A percentile compares a stretch with the other conserved stretches of the same genome.
Evolutionary conservation across 441 rosid genomes (phyloP).

Genomic region (Theobroma grandiflorum): DNA sequence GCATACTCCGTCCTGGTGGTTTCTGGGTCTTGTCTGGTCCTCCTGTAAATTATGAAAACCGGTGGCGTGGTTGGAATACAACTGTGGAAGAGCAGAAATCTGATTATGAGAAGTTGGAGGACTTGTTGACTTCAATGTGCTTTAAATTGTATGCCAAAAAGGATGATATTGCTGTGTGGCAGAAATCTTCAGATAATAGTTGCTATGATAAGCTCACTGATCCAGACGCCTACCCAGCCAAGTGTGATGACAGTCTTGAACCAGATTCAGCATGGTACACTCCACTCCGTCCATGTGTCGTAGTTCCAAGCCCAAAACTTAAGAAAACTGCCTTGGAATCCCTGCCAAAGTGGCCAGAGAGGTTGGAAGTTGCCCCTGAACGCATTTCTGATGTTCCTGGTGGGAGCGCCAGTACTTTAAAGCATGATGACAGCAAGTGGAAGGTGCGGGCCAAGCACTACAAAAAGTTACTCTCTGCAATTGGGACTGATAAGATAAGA

Average conservation of each 20-base stretch:
- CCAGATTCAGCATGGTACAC: constrained; percentile 99
- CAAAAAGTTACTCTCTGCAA: constrained; percentile 78
- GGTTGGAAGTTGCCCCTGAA: constrained; percentile 76
- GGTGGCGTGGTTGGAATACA: constrained; percentile 99
- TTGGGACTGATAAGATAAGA: constrained; percentile 85
- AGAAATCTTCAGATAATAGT: constrained; percentile 65
- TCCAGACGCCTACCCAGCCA: constrained; percentile 81
- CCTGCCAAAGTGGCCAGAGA: constrained; percentile 83
- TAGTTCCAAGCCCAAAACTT: constrained; percentile 73
- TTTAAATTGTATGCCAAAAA: constrained; percentile 85
- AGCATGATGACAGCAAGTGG: constrained; percentile 87
- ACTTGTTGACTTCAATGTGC: constrained; percentile 87
- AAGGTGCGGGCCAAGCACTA: constrained; percentile 78
- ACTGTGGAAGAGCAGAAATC: constrained; percentile 88
- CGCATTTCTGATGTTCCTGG: constrained; percentile 75
- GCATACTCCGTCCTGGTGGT: constrained; percentile 97
- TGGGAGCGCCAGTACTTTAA: constrained; percentile 68
- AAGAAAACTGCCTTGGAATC: constrained; percentile 68
- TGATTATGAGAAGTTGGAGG: constrained; percentile 82
- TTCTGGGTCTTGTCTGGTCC: constrained; percentile 99
- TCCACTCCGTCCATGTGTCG: constrained; percentile 86
- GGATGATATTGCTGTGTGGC: constrained; percentile 97
- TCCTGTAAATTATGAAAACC: constrained; percentile 90
- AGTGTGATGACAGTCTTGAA: constrained; percentile 95
- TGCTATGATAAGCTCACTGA: constrained; percentile 74